Conservation (phyloP, 2,329 filamentous ascomycete species). For the Sarocladium strictum region DNA sequence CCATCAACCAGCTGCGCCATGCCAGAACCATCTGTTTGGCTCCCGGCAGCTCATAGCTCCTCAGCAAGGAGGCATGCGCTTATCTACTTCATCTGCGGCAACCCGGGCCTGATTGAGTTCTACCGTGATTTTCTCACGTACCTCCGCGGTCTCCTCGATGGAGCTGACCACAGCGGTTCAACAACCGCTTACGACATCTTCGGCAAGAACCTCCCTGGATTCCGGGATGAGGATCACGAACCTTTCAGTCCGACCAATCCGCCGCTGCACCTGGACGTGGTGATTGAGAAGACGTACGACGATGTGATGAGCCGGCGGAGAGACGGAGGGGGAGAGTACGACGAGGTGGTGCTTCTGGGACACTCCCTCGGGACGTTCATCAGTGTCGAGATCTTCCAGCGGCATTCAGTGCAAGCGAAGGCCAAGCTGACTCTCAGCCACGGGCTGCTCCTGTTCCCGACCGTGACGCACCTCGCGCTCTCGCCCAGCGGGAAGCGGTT, state of each 20-base stretch:
- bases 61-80: slow-evolving; percentile 34
- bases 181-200: slow-evolving; percentile 45
- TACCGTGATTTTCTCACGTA: slow-evolving; percentile 61
- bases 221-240: slow-evolving; percentile 44
- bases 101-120: slow-evolving; percentile 70
- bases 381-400: slow-evolving; percentile 59
- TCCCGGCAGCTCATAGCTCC: neutral
- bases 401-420: slow-evolving; percentile 36
- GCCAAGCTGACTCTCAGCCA: slow-evolving; percentile 22
- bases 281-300: slow-evolving; percentile 40
- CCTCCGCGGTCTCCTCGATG: slow-evolving; percentile 47
- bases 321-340: slow-evolving; percentile 31
- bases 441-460: slow-evolving; percentile 67
- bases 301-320: slow-evolving; percentile 27
- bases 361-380: slow-evolving; percentile 74
- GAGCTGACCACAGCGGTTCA: slow-evolving; percentile 22
- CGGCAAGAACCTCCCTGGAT: slow-evolving; percentile 54
- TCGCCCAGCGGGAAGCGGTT: slow-evolving; percentile 52
- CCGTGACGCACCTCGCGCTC: slow-evolving; percentile 62
- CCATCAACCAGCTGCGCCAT: neutral
- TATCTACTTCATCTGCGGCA: slow-evolving; percentile 70
- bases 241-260: slow-evolving; percentile 20
- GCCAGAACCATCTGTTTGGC: neutral
- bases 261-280: slow-evolving; percentile 48
- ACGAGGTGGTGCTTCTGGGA: slow-evolving; percentile 60